Evolutionary conservation across 352 stramenopile genomes (phyloP).

Genomic region (Pythium folliculosum): DNA sequence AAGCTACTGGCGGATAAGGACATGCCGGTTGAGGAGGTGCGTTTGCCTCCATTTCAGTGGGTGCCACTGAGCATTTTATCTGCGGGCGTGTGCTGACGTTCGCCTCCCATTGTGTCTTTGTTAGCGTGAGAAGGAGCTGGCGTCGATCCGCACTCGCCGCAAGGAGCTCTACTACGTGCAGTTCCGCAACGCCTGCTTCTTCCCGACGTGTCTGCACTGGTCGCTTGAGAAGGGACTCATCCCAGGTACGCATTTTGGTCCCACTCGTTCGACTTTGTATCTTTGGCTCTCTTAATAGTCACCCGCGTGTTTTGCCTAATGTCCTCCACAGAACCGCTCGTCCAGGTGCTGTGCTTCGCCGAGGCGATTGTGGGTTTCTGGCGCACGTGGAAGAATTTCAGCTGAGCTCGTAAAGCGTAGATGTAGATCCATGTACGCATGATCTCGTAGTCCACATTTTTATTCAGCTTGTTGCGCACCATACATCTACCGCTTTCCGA

Average conservation of each 20-base stretch:
- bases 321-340: conserved; percentile 46
- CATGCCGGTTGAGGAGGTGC: conserved; percentile 60
- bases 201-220: conserved; percentile 82
- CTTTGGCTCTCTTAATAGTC: too few species aligned
- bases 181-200: conserved; percentile 80
- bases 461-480: background rate
- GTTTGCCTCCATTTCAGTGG: background rate
- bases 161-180: conserved; percentile 80
- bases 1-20: conserved; percentile 49
- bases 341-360: conserved; percentile 72
- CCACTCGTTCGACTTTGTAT: background rate
- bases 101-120: background rate
- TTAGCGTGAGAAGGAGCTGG: conserved; percentile 44
- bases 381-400: conserved; percentile 68
- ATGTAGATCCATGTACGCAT: background rate
- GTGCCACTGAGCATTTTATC: background rate
- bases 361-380: conserved; percentile 71
- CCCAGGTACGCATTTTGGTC: conserved; percentile 38
- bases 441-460: background rate
- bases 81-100: background rate
- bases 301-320: too few species aligned
- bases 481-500: conserved; percentile 5
- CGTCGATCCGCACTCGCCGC: conserved; percentile 49
- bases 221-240: conserved; percentile 70
- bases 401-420: background rate